Evolutionary conservation across 2,329 filamentous ascomycete genomes (phyloP), one percentile per base, ranked within the genome.

Genomic region (Dactylonectria estremocensis): DNA sequence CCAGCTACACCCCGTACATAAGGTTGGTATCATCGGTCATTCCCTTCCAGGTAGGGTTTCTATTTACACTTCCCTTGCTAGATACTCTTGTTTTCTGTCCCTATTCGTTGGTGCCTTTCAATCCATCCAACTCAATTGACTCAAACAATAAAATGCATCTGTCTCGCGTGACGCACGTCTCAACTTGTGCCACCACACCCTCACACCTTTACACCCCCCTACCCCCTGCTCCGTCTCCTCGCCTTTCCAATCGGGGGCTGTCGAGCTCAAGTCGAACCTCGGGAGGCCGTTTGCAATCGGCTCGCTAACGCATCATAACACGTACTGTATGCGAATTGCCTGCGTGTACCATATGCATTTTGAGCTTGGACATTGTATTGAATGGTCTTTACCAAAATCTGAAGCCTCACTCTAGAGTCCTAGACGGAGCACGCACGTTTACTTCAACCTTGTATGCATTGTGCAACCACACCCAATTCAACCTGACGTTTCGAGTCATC

Each of bases 121-220:
- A 24, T 49, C 46, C 46, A 16, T 49, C 11, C 46, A 22, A 49
- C 46, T 49, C 46, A 28, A 43, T 43, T 22, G 11, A 49, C 24
- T 24, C 46, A 5, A 7, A 49, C 5, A 28, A 50, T 5, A 28
- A 52, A 52, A 11, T 14, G 16, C 24, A 52, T 20, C 14, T 28
- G 9, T 18, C 50, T 53, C 50, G 50, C 50, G 50, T 53, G 31
- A 53, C 50, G 50, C 50, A 53, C 50, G 50, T 22, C 50, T 35
- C 18, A 14, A 53, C 10, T 33, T 53, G 50, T 53, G 33, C 28
- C 31, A 53, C 50, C 50, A 53, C 50, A 53, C 50, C 31, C 24
- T 28, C 28, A 22, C 50, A 18, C 28, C 49, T 22, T 20, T 13
- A 9, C 48, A 1, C 22, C 22, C 9, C 18, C 11, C 6, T 13